Base-by-base conservation (phyloP, 805 yeast species). In the Cyberlindnera americana region DNA sequence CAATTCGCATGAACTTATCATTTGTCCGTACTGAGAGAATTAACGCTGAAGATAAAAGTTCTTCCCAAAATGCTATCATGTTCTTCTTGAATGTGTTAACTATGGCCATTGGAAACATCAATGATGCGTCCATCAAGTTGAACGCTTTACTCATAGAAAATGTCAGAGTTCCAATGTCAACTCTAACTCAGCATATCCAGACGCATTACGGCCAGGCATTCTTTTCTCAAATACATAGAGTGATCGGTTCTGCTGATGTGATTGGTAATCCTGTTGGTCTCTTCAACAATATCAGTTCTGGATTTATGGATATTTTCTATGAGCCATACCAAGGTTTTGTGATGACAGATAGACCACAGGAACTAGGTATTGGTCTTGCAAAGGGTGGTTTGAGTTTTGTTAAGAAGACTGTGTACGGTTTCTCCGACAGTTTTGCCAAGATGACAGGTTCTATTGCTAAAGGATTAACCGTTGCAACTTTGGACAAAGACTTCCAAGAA, bases 181-280 rank as follows among this genome's bases (percentile, higher is more conserved):
- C 83, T 21, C 70, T 93, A 47, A 44, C 78, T 23, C 83, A 81
- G 43, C 79, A 85, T 23, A 71, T 91, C 17, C 71, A 73, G 50
- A 82, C 91, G 1, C 98, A 93, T 60, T 93, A 93, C 59, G 83
- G 90, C 10, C 97, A 90, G 58, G 91, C 93, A 21, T 83, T 91
- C 63, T 73, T 93, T 43, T 89, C 86, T 57, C 99, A 93, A 62
- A 68, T 93, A 24, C 95, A 93, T 64, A 89, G 88, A 60, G 81
- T 93, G 31, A 67, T 95, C 24, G 99, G 99, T 0, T 88, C 96
- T 15, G 99, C 98, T 0, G 99, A 95, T 62, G 78, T 93, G 50
- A 66, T 93, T 35, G 99, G 99, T 17, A 93, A 95, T 50, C 99
- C 99, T 0, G 98, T 95, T 21, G 99, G 99, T 1, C 67, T 93